Base-by-base conservation (phyloP, 2,329 filamentous ascomycete genomes). In the Stachybotrys chartarum region DNA sequence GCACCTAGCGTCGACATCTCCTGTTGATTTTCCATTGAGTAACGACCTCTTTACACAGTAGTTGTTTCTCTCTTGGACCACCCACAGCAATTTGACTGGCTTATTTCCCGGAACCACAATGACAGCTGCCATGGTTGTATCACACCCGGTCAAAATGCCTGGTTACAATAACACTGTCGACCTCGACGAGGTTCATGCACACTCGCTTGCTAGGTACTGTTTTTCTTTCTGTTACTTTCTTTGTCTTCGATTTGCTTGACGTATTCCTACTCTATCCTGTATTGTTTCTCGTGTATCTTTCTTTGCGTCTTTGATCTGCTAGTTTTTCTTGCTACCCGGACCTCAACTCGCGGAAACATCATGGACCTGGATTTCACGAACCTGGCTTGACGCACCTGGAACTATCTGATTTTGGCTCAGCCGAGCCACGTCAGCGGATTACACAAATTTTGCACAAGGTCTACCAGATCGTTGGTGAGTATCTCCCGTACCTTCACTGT, bases 161-260 rank as follows among this genome's bases (percentile, higher is more conserved):
- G 75, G 75, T 71, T 81, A 75, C 75, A 80, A 74, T 65, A 74
- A 64, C 57, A 63, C 75, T 65, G 67, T 77, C 71, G 79, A 82
- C 68, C 76, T 82, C 72, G 79, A 82, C 70, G 79, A 83, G 72
- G 78, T 81, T 72, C 24, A 24, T 24, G 24, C 24, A 24, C 76
- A 81, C 68, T 80, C 78, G 66, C 77, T 82, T 68, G 76, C 79
- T 75, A 84, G 81, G 81, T 84, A 84, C 74, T 81, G 78, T 77
- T 77, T 77, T 77, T 75, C 70, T 70, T 75, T 74, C 69, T 70
- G 69, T 71, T 71, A 75, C 73, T 70, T 71, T 64, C 60, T 66
- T 66, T 70, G 67, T 68, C 63, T 74, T 42, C 14, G 35, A 10
- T 14, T 42, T 14, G 5, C 14, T 42, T 3, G 24, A 24, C 35